phyloP scores from a whole-genome alignment of 2,329 filamentous ascomycete species.

The Calonectria fujianensis region DNA sequence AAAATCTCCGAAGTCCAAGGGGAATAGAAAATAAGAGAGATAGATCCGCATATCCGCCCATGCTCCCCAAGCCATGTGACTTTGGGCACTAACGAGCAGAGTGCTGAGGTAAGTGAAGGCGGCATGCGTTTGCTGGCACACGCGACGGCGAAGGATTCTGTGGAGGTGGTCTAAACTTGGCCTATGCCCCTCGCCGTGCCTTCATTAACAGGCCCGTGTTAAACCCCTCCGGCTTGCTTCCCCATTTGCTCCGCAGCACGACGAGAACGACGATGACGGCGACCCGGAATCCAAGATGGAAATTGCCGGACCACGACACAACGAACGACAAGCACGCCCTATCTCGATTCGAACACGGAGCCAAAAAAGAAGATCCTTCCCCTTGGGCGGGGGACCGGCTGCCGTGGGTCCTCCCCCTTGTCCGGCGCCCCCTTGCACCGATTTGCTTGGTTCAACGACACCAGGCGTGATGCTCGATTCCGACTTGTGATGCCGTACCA shows the following conservation, averaged over 20 bases:
- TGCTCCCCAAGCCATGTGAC: neutral
- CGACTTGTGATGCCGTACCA: neutral
- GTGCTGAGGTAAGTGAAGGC: neutral
- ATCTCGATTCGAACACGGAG: slow-evolving; percentile 8
- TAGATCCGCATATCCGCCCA: slow-evolving; percentile 3
- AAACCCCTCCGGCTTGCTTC: slow-evolving; percentile 17
- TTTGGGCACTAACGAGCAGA: neutral
- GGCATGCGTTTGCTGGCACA: slow-evolving; percentile 14
- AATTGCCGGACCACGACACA: slow-evolving; percentile 16
- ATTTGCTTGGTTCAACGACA: slow-evolving; percentile 16
- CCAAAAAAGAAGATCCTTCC: neutral
- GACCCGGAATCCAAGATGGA: neutral
- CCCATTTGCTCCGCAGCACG: slow-evolving; percentile 10
- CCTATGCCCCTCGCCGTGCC: neutral
- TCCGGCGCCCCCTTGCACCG: neutral
- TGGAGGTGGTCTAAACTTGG: neutral
- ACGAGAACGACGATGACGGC: neutral
- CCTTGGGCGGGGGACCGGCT: slow-evolving; percentile 8
- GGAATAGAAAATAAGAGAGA: slow-evolving; percentile 11
- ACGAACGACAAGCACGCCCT: neutral
- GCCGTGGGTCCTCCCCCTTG: neutral
- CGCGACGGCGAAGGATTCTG: neutral
- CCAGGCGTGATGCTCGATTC: neutral
- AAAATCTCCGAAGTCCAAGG: slow-evolving; percentile 22
- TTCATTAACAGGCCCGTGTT: slow-evolving; percentile 6